A percentile compares a stretch with the other conserved stretches of the same genome.
Conservation (phyloP, 352 stramenopile species). For the Globisporangium takayamanum region DNA sequence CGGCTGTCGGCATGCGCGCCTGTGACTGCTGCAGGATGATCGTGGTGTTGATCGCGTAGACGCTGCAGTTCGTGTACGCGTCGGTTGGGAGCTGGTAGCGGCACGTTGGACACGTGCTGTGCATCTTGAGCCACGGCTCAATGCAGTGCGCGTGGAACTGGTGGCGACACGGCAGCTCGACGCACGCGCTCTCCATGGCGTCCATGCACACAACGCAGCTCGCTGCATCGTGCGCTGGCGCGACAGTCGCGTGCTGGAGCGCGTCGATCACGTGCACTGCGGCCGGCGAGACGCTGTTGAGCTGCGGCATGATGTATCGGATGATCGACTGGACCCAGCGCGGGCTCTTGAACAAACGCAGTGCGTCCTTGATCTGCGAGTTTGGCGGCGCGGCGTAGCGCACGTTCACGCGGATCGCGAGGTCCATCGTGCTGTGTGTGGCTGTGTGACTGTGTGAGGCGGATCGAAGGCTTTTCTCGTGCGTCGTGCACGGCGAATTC, state of each 20-base stretch:
- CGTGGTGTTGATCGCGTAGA: conserved; percentile 88
- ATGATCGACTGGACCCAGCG: conserved; percentile 89
- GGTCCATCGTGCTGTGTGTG: conserved; percentile 45
- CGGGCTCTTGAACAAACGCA: conserved; percentile 84
- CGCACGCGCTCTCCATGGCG: conserved; percentile 38
- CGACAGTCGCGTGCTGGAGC: conserved; percentile 39
- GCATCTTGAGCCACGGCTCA: conserved; percentile 83
- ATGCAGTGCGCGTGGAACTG: conserved; percentile 79
- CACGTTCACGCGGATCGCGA: conserved; percentile 86
- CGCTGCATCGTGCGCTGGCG: conserved; percentile 13
- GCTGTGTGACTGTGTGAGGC: background rate
- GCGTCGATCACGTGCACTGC: conserved; percentile 50
- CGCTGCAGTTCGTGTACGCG: conserved; percentile 79
- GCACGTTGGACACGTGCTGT: conserved; percentile 82
- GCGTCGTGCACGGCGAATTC: conserved; percentile 1
- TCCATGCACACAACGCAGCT: conserved; percentile 87
- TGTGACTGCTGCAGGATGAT: conserved; percentile 86
- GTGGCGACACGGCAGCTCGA: conserved; percentile 68
- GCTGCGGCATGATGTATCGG: conserved; percentile 85
- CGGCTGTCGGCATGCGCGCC: conserved; percentile 59
- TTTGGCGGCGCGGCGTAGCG: conserved; percentile 78
- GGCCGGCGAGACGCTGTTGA: conserved; percentile 76
- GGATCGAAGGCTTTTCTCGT: conserved; percentile 1
- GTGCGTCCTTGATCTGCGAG: conserved; percentile 84
- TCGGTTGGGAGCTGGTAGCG: conserved; percentile 76